phyloP scores from a whole-genome alignment of 257 asterid species.

The Nicotiana undulata region DNA sequence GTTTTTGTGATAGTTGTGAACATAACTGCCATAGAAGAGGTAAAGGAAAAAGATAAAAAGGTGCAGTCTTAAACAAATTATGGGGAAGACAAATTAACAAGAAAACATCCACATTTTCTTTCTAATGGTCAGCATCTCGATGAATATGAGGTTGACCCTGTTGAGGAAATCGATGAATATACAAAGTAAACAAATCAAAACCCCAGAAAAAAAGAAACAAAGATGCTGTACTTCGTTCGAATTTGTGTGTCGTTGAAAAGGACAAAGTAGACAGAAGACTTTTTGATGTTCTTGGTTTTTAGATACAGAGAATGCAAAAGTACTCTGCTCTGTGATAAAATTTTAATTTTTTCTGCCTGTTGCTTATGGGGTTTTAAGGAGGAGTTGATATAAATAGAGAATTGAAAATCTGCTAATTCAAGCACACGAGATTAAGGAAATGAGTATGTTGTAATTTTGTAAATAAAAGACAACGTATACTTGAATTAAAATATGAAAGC shows the following conservation, averaged over 20 bases:
- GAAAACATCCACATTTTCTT: constrained; percentile 44
- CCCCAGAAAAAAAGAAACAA: constrained; percentile 5
- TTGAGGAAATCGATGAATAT: constrained; percentile 23
- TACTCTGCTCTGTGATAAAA: neutral
- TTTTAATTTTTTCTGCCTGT: neutral
- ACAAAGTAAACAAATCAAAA: constrained; percentile 12
- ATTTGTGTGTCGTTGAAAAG: neutral
- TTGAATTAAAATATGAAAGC: neutral
- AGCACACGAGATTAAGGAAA: neutral
- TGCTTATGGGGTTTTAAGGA: neutral
- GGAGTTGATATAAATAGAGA: neutral
- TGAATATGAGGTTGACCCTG: constrained; percentile 19
- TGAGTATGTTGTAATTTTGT: neutral
- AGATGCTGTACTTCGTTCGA: neutral
- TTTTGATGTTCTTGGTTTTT: neutral
- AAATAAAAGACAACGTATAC: neutral
- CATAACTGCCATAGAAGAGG: constrained; percentile 27
- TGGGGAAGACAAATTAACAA: constrained; percentile 21
- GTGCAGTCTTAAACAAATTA: constrained; percentile 1
- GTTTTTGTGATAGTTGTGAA: constrained; percentile 9
- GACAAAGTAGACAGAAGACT: neutral
- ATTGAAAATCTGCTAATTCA: neutral
- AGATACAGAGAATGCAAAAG: neutral
- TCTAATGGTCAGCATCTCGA: constrained; percentile 46
- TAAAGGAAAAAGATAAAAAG: neutral